Conservation (phyloP, 2,329 filamentous ascomycete species). For the Alternaria ethzedia region DNA sequence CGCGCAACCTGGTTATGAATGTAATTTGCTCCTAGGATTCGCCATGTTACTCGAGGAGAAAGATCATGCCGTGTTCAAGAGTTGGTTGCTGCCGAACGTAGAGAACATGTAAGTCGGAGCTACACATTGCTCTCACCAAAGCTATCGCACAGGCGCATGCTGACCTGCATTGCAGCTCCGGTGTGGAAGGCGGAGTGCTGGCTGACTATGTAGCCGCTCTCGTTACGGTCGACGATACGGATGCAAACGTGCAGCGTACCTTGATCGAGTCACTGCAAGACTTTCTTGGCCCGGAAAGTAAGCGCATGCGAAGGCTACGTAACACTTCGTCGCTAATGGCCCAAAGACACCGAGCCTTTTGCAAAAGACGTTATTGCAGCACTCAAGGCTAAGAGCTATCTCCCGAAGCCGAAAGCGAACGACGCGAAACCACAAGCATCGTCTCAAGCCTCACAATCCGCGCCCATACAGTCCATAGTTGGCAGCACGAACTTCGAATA, state of each 20-base stretch:
- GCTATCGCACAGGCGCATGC: not conserved
- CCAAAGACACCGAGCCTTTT: conserved; percentile 64
- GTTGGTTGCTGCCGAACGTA: conserved; percentile 78
- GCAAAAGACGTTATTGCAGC: conserved; percentile 74
- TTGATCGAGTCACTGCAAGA: conserved; percentile 76
- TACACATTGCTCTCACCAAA: not conserved
- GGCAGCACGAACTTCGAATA: conserved; percentile 28
- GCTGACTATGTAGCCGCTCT: conserved; percentile 85
- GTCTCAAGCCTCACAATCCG: conserved; percentile 19
- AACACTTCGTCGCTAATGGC: conserved; percentile 13
- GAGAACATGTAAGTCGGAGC: conserved; percentile 69
- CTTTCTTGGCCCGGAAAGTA: conserved; percentile 71
- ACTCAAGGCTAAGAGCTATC: conserved; percentile 61
- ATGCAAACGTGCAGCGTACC: conserved; percentile 68
- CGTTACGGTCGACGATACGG: conserved; percentile 67
- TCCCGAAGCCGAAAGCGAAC: conserved; percentile 30
- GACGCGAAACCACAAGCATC: not conserved
- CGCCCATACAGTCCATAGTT: conserved; percentile 32
- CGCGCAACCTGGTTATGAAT: conserved; percentile 4
- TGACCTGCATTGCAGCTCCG: conserved; percentile 61
- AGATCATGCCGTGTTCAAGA: conserved; percentile 67
- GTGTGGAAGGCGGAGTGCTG: conserved; percentile 80
- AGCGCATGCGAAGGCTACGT: not conserved
- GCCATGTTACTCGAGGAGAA: conserved; percentile 62
- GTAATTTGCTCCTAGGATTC: conserved; percentile 4